Base-by-base conservation (phyloP, 352 stramenopile species). In the Globisporangium cederbergense region DNA sequence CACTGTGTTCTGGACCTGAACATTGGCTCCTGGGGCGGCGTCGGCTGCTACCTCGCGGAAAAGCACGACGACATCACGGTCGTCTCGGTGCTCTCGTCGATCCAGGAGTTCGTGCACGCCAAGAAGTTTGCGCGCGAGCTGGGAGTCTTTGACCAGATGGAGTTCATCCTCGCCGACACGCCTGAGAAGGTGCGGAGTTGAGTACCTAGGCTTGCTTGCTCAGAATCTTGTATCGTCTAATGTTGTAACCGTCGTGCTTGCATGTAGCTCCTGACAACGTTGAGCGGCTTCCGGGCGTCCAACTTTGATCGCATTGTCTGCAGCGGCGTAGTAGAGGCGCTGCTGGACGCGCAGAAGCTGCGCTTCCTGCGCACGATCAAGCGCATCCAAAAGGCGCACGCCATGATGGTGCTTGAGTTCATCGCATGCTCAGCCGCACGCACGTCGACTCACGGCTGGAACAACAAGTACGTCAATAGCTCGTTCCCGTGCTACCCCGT, bases 381-480 rank as follows among this genome's bases (percentile, higher is more conserved):
- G 53, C 78, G 77, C 47, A 86, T 91, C 38, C 73, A 91, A 60
- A 71, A 73, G 25, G 43, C 70, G 13, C 72, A 75, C 54, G 86
- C 81, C 16, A 71, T 73, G 28, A 86, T 79, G 30, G 25, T 94
- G 34, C 67, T 94, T 9, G 86, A 94, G 65, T 81, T 94, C 47
- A 79, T 85, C 25, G 79, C 76, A 32, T 93, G 84, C 56, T 77
- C 78, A 1, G 76, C 76, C 14, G 74, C 82, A 32, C 76, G 87
- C 50, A 88, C 85, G 67, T 83, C 74, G 58, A 93, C 81, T 3
- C 82, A 91, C 60, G 71, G 79, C 25, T 94, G 86, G 83, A 89
- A 72, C 66, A 94, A 94, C 79, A 91, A 92, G 68, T 92, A 94
- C 73, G 82, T 94, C 54, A 73, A 90, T 59, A 81, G 79, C 53